Base-by-base conservation (phyloP, 2,329 filamentous ascomycete species). In the Aureobasidium pullulans region DNA sequence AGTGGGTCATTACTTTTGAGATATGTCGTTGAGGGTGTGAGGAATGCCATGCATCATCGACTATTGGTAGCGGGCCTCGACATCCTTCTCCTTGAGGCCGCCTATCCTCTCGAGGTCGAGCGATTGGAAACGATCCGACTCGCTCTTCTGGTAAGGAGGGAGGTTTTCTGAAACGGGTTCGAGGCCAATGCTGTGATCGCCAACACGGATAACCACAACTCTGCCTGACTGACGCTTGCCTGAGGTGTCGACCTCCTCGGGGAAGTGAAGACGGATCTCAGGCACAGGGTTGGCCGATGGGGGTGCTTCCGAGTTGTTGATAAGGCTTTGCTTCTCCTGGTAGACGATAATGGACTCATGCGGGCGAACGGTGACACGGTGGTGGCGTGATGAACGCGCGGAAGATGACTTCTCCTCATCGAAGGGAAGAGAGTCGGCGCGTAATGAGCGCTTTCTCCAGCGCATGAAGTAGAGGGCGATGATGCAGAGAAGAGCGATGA, bases 181-280 rank as follows among this genome's bases (percentile, higher is more conserved):
- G 63, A 97, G 82, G 52, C 93, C 94, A 64, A 97, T 86, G 49
- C 89, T 87, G 62, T 84, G 87, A 65, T 97, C 94, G 63, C 92
- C 91, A 54, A 97, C 90, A 56, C 90, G 84, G 59, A 99, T 93
- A 37, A 97, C 85, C 23, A 99, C 88, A 54, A 97, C 91, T 34
- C 92, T 86, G 36, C 93, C 93, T 65, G 87, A 90, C 77, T 88
- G 88, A 67, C 82, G 82, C 74, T 86, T 90, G 66, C 93, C 93
- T 58, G 77, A 69, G 52, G 90, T 89, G 70, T 96, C 92, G 66
- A 95, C 87, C 79, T 97, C 94, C 68, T 95, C 90, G 15, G 94
- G 94, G 79, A 99, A 97, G 37, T 94, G 97, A 74, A 99, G 96
- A 75, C 92, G 90, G 69, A 99, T 99, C 77, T 97, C 89, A 19